Base-by-base conservation (phyloP, 306 rosid species). In the Biancaea sappan region DNA sequence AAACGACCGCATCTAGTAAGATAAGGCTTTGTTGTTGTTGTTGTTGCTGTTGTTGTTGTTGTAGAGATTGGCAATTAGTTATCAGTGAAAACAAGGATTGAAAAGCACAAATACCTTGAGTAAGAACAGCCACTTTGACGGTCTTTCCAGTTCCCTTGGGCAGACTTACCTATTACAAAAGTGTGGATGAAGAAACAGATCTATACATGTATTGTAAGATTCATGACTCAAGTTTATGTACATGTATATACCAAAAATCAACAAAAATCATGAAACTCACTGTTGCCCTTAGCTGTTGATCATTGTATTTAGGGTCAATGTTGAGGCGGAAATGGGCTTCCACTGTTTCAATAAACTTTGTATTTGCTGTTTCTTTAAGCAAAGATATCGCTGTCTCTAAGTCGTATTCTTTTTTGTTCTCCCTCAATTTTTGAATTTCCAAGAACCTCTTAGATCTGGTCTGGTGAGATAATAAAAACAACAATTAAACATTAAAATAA, bases 251-350 rank as follows among this genome's bases (percentile, higher is more conserved):
- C 32, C 24, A 57, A 48, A 24, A 22, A 52, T 53, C 25, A 11
- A 71, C 70, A 74, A 54, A 77, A 53, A 69, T 80, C 43, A 69
- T 34, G 61, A 79, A 78, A 83, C 97, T 88, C 77, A 94, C 99
- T 0, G 99, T 94, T 78, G 99, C 99, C 71, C 99, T 87, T 65
- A 94, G 86, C 68, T 94, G 99, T 77, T 94, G 99, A 83, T 94
- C 99, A 28, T 94, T 94, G 69, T 94, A 94, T 74, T 94, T 94
- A 54, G 99, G 99, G 72, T 94, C 99, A 52, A 94, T 94, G 81
- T 92, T 94, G 63, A 94, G 97, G 74, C 99, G 97, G 85, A 94
- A 94, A 88, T 94, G 99, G 19, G 97, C 97, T 88, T 94, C 99
- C 53, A 86, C 93, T 47, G 99, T 83, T 82, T 94, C 99, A 58